Conservation (phyloP, 2,329 filamentous ascomycete species). For the Claviceps pusilla region DNA sequence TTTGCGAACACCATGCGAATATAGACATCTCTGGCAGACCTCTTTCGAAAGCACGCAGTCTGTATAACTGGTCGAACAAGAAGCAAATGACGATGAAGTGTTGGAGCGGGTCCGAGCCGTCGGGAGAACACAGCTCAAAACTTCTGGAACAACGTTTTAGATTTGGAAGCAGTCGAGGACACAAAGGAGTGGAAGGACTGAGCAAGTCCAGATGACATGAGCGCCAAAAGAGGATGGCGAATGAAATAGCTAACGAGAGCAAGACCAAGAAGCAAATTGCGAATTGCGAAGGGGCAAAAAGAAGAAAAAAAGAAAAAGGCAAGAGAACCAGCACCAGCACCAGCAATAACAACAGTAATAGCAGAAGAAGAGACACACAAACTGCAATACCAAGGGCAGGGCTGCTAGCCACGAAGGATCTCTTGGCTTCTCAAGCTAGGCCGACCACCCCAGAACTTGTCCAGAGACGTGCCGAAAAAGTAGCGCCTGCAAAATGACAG, state of each 20-base stretch:
- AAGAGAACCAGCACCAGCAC: no score
- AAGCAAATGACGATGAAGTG: neutral
- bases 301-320: no score
- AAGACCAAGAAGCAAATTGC: neutral
- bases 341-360: no score
- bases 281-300: neutral
- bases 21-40: slow-evolving; percentile 29
- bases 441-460: neutral
- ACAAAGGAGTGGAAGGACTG: neutral
- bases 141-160: neutral
- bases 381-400: neutral
- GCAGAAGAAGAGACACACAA: no score
- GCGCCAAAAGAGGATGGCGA: no score
- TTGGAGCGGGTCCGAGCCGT: neutral
- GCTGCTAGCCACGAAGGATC: neutral
- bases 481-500: neutral
- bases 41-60: neutral
- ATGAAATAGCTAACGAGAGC: neutral
- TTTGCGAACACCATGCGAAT: slow-evolving; percentile 38
- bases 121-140: neutral
- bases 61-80: neutral
- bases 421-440: neutral
- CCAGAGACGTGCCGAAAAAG: neutral
- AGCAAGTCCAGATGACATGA: neutral
- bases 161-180: neutral